These are phyloP conservation scores for Phytopythium oedochilum DNA, from an alignment of 352 stramenopile genomes.

Conservation along the genomic window DNA sequence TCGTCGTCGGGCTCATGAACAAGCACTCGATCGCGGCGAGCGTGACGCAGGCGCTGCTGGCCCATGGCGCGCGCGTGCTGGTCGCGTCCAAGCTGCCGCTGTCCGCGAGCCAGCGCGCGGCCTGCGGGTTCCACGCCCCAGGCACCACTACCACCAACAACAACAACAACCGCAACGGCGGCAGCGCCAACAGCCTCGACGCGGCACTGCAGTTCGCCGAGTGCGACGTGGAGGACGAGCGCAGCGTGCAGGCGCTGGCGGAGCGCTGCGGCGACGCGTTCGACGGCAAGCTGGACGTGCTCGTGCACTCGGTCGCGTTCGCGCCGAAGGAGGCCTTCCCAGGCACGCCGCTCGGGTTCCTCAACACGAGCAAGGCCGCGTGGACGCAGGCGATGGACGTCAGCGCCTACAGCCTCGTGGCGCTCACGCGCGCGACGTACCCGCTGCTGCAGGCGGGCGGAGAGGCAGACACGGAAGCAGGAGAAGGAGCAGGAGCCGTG, in stretches of 20 bases:
- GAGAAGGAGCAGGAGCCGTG: conserved; percentile 2
- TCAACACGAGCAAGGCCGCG: conserved; percentile 31
- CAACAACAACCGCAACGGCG: too few species aligned
- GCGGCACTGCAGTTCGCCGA: conserved; percentile 38
- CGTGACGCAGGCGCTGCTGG: conserved; percentile 65
- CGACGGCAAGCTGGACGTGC: conserved; percentile 65
- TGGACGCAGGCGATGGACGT: conserved; percentile 83
- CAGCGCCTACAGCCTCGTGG: conserved; percentile 89
- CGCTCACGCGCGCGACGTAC: conserved; percentile 59
- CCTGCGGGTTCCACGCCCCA: conserved; percentile 44
- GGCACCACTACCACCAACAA: too few species aligned
- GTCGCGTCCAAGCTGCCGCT: conserved; percentile 64
- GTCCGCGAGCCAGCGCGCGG: conserved; percentile 35
- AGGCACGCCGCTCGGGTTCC: conserved; percentile 26
- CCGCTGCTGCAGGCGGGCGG: conserved; percentile 32
- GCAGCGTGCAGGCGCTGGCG: conserved; percentile 49
- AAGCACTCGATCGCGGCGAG: conserved; percentile 83
- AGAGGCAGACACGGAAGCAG: not conserved
- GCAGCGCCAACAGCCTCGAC: too few species aligned
- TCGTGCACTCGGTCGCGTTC: conserved; percentile 91
- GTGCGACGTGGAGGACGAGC: conserved; percentile 75
- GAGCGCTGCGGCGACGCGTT: conserved; percentile 32
- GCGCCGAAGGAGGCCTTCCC: conserved; percentile 74
- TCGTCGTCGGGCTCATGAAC: conserved; percentile 90
- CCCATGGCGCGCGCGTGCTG: conserved; percentile 61